These are phyloP conservation scores for Schwanniomyces polymorphus DNA, from an alignment of 805 yeast genomes.

Conservation along the genomic window DNA sequence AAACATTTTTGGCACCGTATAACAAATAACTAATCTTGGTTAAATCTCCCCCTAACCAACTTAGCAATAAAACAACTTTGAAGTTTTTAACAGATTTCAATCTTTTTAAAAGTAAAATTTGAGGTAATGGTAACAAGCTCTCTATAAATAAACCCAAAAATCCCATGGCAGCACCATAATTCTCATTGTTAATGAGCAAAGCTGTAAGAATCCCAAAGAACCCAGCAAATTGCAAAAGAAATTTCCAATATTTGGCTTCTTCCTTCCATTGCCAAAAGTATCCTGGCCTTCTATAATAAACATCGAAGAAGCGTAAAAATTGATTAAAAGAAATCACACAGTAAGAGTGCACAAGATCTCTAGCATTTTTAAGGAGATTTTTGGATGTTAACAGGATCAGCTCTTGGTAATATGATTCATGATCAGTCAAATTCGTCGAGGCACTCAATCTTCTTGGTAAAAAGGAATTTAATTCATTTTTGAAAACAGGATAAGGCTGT, in stretches of 20 bases:
- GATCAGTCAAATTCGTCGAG: slow-evolving; percentile 11
- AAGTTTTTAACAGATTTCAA: slow-evolving; percentile 74
- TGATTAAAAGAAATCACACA: slow-evolving; percentile 14
- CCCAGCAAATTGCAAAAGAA: slow-evolving; percentile 48
- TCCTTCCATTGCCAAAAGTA: slow-evolving; percentile 87
- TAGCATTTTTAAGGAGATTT: slow-evolving; percentile 7
- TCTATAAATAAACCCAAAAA: slow-evolving; percentile 69
- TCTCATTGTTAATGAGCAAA: slow-evolving; percentile 30
- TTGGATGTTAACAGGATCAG: slow-evolving; percentile 1
- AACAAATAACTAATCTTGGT: slow-evolving; percentile 71
- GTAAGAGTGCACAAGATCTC: slow-evolving; percentile 5
- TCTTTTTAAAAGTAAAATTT: slow-evolving; percentile 67
- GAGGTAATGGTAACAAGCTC: slow-evolving; percentile 73
- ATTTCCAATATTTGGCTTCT: slow-evolving; percentile 60
- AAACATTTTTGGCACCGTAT: slow-evolving; percentile 74
- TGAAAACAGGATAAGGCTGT: slow-evolving; percentile 26
- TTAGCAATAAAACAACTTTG: slow-evolving; percentile 67
- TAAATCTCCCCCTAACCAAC: slow-evolving; percentile 90
- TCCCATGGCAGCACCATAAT: slow-evolving; percentile 55
- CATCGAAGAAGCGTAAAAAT: slow-evolving; percentile 64
- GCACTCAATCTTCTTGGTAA: slow-evolving; percentile 18
- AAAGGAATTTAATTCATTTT: slow-evolving; percentile 23
- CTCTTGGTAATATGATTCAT: slow-evolving; percentile 13
- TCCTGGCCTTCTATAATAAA: slow-evolving; percentile 61
- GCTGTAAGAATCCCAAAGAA: slow-evolving; percentile 42